Evolutionary conservation across 1,284 basidiomycete species (phyloP), one percentile per base, ranked within the genome.

Genomic region (Cerrena zonata): DNA sequence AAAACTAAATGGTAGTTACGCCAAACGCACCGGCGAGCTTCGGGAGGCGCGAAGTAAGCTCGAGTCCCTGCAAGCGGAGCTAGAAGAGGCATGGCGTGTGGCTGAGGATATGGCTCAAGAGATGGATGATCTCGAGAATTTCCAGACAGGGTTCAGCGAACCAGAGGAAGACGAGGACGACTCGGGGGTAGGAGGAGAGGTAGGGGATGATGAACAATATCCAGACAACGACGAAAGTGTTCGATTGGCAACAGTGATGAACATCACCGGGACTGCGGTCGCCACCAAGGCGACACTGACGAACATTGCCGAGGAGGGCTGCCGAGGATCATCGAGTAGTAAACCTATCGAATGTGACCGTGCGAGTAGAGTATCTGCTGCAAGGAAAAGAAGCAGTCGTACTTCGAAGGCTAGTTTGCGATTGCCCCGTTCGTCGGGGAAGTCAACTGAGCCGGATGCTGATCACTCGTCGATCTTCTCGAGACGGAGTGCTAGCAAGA

Each of bases 41-140:
- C 63, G 68, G 26, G 66, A 70, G 19, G 69, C 77, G 18, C 72
- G 73, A 47, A 62, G 72, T 5, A 69, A 72, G 40, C 73, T 85
- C 21, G 67, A 65, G 23, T 71, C 77, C 48, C 73, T 89, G 12
- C 76, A 84, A 58, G 83, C 75, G 7, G 84, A 89, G 58, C 71
- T 88, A n/a, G 81, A 86, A 46, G 88, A 90, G 52, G 88, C 86
- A 1, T 90, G 88, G 88, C 74, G 74, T 43, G 80, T 84, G 53
- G 88, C 87, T 1, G 82, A 88, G 58, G 78, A 77, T 38, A 70
- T 89, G 56, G 88, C 86, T 2, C 65, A 70, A 47, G 84, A 88
- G 62, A 74, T 88, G 58, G 84, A 88, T 60, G 77, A 79, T 45
- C 56, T 70, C 46, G 66, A 69, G 48, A 66, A 65, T 56, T 67